Evolutionary conservation across 306 rosid genomes (phyloP).

Genomic region (Luffa acutangula): DNA sequence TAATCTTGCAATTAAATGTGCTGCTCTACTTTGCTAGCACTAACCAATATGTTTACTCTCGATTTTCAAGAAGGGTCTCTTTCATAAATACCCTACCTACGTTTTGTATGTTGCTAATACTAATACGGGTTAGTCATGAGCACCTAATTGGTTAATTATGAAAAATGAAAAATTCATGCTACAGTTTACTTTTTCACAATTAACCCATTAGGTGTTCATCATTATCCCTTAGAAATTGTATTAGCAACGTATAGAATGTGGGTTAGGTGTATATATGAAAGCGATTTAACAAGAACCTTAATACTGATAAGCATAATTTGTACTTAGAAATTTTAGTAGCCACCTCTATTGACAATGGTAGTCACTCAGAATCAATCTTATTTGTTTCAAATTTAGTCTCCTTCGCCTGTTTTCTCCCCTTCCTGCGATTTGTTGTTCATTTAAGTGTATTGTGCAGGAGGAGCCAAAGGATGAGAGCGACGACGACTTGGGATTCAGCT

Average conservation of each 20-base stretch:
- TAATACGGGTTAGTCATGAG: neutral
- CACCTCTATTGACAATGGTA: neutral
- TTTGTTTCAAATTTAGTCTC: neutral
- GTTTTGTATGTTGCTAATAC: neutral
- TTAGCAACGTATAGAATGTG: neutral
- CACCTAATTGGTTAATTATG: neutral
- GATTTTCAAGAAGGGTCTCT: neutral
- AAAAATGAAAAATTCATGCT: neutral
- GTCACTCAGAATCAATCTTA: neutral
- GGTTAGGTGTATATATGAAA: neutral
- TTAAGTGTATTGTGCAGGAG: neutral
- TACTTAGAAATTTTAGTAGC: neutral
- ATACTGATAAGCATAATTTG: neutral
- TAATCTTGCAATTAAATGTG: too few species aligned
- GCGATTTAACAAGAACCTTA: neutral
- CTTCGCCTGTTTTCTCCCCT: neutral
- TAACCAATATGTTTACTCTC: neutral
- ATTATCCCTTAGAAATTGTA: neutral
- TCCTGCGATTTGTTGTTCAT: neutral
- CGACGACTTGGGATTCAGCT: conserved; percentile 11
- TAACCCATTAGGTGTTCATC: neutral
- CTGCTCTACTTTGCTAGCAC: neutral
- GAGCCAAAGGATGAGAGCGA: conserved; percentile 12
- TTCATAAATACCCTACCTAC: neutral
- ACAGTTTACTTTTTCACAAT: neutral